These are phyloP conservation scores for Chaetomidium leptoderma DNA, from an alignment of 495 filamentous ascomycete genomes.

Conservation along the genomic window DNA sequence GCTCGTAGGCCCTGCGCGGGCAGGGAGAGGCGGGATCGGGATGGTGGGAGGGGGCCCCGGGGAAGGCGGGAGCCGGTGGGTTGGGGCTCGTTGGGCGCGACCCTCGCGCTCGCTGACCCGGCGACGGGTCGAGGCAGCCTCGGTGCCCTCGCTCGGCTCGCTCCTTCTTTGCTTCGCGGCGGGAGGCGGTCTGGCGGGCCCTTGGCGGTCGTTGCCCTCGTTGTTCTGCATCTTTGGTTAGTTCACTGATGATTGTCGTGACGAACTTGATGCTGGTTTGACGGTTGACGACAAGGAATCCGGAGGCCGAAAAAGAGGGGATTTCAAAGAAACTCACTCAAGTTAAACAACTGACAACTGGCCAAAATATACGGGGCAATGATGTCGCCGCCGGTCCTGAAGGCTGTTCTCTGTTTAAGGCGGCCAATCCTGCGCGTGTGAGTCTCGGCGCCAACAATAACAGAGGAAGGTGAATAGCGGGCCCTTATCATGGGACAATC, in stretches of 20 bases:
- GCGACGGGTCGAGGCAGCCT: background rate
- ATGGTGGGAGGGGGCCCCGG: background rate
- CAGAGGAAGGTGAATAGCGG: background rate
- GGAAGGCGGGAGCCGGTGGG: background rate
- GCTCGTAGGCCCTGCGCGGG: background rate
- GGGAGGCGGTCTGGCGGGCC: background rate
- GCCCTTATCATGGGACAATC: background rate
- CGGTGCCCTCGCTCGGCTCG: background rate
- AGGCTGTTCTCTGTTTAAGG: background rate
- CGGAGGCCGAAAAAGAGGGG: background rate
- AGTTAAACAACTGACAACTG: background rate
- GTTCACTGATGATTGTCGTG: background rate
- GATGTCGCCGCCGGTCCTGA: background rate
- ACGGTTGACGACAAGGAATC: background rate
- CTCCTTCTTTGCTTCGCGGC: background rate
- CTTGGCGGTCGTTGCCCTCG: background rate
- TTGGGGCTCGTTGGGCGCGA: background rate
- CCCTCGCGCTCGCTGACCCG: background rate
- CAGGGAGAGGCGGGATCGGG: background rate
- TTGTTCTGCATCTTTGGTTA: conserved; percentile 8
- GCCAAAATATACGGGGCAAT: background rate
- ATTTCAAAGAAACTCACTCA: background rate
- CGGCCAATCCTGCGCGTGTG: conserved; percentile 5
- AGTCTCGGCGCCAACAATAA: background rate
- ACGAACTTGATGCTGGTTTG: background rate